Evolutionary conservation across 2,329 filamentous ascomycete genomes (phyloP), one percentile per base, ranked within the genome.

Genomic region (Xylaria sp.): DNA sequence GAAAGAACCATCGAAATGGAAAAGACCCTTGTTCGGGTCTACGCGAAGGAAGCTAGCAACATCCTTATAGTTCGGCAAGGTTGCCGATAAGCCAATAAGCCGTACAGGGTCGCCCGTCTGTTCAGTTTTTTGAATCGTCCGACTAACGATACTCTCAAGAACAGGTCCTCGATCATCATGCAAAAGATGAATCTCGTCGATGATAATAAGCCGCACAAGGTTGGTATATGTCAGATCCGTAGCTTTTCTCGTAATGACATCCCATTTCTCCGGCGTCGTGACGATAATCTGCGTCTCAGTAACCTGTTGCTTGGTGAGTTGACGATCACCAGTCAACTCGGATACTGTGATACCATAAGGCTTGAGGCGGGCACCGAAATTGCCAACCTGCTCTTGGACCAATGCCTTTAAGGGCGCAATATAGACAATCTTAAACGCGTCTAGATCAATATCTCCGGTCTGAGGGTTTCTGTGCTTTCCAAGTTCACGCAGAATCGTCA

Each of bases 251-350:
- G 96, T 99, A 70, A 99, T 97, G 68, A 99, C 94, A 77, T 99
- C 95, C 91, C 93, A 99, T 79, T 99, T 99, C 78, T 99, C 95
- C 19, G 95, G 95, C 0, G 95, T 99, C 0, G 95, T 99, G 61
- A 99, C 93, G 70, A 99, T 99, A 69, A 99, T 89, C 75, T 99
- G 94, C 0, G 95, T 99, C 72, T 99, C 95, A 1, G 94, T 88
- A 66, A 99, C 98, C 81, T 99, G 95, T 76, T 97, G 93, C 78
- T 99, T 99, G 19, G 94, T 99, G 74, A 99, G 89, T 78, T 98
- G 95, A 54, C 95, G 91, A 79, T 99, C 95, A 80, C 95, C 95
- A 64, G 95, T 99, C 72, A 99, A 81, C 77, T 99, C 95, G n/a
- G 93, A 87, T 10, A 99, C 95, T 61, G 87, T 90, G 73, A 99